Percentiles rank a stretch among this genome's conserved stretches.
phyloP scores from a whole-genome alignment of 352 stramenopile species.

The Globisporangium irregulare region DNA sequence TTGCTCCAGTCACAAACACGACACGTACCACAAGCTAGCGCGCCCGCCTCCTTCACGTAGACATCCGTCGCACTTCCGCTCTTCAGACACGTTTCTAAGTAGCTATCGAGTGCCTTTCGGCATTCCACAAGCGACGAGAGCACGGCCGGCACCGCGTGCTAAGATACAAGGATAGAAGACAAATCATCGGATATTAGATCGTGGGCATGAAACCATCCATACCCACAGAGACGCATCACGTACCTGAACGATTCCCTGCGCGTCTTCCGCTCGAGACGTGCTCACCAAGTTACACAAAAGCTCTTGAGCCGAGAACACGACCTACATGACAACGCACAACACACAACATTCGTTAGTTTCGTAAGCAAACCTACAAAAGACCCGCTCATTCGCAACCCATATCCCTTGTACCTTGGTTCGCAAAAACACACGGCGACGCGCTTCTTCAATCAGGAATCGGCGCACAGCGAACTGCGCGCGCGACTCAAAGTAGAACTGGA shows the following conservation, averaged over 20 bases:
- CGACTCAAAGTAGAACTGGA: constrained; percentile 48
- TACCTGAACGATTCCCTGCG: constrained; percentile 71
- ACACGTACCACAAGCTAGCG: constrained; percentile 48
- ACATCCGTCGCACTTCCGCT: constrained; percentile 52
- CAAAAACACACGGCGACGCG: constrained; percentile 44
- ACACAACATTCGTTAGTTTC: not conserved
- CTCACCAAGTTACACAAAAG: constrained; percentile 62
- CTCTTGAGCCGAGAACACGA: constrained; percentile 42
- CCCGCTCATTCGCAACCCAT: not conserved
- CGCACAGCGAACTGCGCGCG: constrained; percentile 57
- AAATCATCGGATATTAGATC: not conserved
- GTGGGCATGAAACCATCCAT: not conserved
- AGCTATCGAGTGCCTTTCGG: constrained; percentile 53
- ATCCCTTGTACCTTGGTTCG: constrained; percentile 14
- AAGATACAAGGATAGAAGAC: not conserved
- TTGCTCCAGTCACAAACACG: not conserved
- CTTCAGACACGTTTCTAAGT: constrained; percentile 72
- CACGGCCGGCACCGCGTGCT: constrained; percentile 69
- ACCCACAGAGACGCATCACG: constrained; percentile 3
- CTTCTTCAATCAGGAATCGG: constrained; percentile 52
- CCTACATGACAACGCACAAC: not conserved
- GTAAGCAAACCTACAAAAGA: too few relatives aligned
- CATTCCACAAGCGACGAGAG: constrained; percentile 70
- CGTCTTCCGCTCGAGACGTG: constrained; percentile 55
- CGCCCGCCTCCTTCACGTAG: constrained; percentile 59